Evolutionary conservation across 352 stramenopile species (phyloP).

Genomic region (Phytophthora parvispora): DNA sequence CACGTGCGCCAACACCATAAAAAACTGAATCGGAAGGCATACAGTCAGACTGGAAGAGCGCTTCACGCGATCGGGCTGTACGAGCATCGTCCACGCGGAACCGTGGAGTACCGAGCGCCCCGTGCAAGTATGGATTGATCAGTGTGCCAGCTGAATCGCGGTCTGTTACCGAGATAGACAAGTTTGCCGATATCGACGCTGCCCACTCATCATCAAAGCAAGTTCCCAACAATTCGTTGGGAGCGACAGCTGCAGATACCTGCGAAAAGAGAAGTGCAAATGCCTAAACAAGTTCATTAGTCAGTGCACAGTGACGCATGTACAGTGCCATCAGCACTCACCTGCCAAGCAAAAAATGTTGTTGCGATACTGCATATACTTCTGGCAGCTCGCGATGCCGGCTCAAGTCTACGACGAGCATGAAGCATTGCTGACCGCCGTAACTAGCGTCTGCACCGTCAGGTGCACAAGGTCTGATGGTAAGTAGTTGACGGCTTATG

Average conservation of each 20-base stretch:
- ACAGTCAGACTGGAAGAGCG: conserved; percentile 46
- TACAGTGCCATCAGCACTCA: neutral
- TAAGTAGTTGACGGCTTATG: neutral
- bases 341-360: conserved; percentile 15
- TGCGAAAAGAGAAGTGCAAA: neutral
- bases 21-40: conserved; percentile 26
- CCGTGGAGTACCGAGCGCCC: conserved; percentile 37
- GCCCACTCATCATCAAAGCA: conserved; percentile 55
- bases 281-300: conserved; percentile 2
- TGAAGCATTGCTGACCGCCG: neutral
- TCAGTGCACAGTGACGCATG: neutral
- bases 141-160: conserved; percentile 31
- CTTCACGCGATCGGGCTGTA: conserved; percentile 20
- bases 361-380: neutral
- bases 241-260: conserved; percentile 26
- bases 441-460: neutral
- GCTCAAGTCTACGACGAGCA: neutral
- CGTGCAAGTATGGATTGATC: conserved; percentile 43
- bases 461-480: neutral
- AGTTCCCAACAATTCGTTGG: conserved; percentile 51
- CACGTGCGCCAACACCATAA: conserved; percentile 45
- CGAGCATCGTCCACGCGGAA: conserved; percentile 46
- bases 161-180: conserved; percentile 36
- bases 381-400: neutral
- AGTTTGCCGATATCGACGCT: conserved; percentile 16